A percentile compares a stretch with the other conserved stretches of the same genome.
Conservation (phyloP, 345 rosid genomes). For the Gossypium anomalum region DNA sequence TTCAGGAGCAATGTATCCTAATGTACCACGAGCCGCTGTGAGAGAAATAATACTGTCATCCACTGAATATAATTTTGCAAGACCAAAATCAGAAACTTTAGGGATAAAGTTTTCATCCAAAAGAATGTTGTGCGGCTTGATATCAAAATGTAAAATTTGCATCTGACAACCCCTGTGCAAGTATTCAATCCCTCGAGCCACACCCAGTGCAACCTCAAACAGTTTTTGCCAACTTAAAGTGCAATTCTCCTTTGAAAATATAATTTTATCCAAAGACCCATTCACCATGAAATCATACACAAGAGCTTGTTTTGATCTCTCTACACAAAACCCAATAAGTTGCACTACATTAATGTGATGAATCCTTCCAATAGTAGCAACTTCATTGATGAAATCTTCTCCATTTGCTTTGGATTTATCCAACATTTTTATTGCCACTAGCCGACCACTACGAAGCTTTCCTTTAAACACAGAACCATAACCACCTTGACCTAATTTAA, state of each 20-base stretch:
- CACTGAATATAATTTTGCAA: not conserved
- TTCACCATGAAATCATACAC: not conserved
- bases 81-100: not conserved
- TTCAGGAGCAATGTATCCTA: not conserved
- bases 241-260: not conserved
- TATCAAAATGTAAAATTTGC: constrained; percentile 18
- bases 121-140: not conserved
- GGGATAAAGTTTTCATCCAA: not conserved
- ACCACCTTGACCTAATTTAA: not conserved
- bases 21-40: not conserved
- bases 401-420: constrained; percentile 2
- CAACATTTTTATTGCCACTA: constrained; percentile 1
- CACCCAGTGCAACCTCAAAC: not conserved
- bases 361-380: not conserved
- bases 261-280: not conserved
- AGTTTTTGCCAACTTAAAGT: not conserved
- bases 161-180: constrained; percentile 9
- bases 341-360: not conserved
- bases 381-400: constrained; percentile 12
- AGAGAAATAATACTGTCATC: not conserved
- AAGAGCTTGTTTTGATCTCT: not conserved
- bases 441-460: not conserved
- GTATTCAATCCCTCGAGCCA: constrained; percentile 20
- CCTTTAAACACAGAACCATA: constrained; percentile 3
- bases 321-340: not conserved